Evolutionary conservation across 768 basidiomycete genomes (phyloP), one percentile per base, ranked within the genome.

Genomic region (Phaffia tasmanica): DNA sequence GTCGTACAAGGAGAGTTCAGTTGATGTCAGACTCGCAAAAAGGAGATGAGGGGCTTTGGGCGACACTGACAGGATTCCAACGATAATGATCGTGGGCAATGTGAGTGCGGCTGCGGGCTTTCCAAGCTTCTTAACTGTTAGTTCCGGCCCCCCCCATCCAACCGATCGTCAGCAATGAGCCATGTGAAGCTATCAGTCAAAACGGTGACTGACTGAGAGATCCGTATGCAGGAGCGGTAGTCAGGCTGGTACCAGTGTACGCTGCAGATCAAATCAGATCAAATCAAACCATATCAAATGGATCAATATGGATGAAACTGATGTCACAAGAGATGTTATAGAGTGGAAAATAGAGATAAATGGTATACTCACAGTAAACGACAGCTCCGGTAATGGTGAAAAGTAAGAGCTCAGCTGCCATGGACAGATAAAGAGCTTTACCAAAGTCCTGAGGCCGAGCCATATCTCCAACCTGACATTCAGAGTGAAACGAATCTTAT

Each of bases 401-500:
- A 9, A 72, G 32, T 11, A 71, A 15, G 51, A 72, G 53, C 57
- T 72, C 72, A 48, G 63, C 62, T 9, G 68, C n/a, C 72, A 72
- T 72, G 3, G 68, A 71, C n/a, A 65, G 42, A 68, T 72, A 72
- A 11, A 72, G 70, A 1, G 72, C 72, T 47, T 71, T 72, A 27
- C 70, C 70, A 69, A 72, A 72, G 49, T 71, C 72, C 27, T 72
- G 67, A 1, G 72, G 72, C 0, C 57, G 30, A 21, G 54, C 65
- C 72, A 72, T 72, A 61, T 72, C 72, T 25, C 72, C 72, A 23
- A 71, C 35, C 35, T 42, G 11, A 5, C 11, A 42, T 11, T 11
- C 35, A 11, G 11, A 5, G 11, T 11, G 11, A 11, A 4, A 4
- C 35, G 11, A 5, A 42, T 42, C 11, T 42, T 4, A 42, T 42